Conservation (phyloP, 495 filamentous ascomycete genomes). For the Trichoderma gamsii region DNA sequence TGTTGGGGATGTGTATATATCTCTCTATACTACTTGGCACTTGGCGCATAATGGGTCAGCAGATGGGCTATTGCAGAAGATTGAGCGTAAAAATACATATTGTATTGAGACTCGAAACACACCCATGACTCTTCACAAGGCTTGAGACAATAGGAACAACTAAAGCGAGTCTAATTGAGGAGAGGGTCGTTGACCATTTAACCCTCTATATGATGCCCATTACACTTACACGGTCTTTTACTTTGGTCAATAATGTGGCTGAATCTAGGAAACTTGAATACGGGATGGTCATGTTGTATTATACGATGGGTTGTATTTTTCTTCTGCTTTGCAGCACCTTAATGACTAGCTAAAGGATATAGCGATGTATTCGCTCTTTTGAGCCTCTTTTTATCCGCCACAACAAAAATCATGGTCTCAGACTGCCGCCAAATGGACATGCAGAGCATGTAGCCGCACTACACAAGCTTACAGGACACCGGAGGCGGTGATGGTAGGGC, state of each 20-base stretch:
- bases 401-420: neutral
- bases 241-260: no score
- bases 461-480: slow-evolving; percentile 46
- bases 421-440: slow-evolving; percentile 6
- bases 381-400: slow-evolving; percentile 9
- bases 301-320: neutral
- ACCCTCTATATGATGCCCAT: no score
- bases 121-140: no score
- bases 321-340: slow-evolving; percentile 4
- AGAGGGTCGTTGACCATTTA: no score
- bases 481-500: slow-evolving; percentile 59
- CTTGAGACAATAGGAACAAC: no score
- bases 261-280: no score
- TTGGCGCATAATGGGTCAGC: neutral
- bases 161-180: no score
- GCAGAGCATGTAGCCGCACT: neutral
- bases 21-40: slow-evolving; percentile 9
- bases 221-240: no score
- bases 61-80: neutral
- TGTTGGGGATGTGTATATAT: neutral
- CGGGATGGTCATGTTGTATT: neutral
- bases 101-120: neutral
- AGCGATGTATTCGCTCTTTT: slow-evolving; percentile 1
- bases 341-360: slow-evolving; percentile 12
- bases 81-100: neutral